phyloP scores from a whole-genome alignment of 169 alveolate genomes.

The Eimeria zaria region DNA sequence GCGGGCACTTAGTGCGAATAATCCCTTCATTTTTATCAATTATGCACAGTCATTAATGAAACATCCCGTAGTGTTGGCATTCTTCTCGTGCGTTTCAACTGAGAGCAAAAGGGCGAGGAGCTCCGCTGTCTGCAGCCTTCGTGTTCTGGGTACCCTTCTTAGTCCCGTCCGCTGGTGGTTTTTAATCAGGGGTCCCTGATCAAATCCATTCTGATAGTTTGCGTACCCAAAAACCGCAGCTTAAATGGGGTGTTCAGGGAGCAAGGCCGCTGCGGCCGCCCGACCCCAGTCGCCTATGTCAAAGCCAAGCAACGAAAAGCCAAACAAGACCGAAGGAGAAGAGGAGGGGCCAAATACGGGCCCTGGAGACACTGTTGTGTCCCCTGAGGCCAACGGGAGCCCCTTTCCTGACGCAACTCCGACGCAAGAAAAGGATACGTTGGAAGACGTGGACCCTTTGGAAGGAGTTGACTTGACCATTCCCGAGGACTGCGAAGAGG shows the following conservation, averaged over 20 bases:
- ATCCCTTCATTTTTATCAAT: background rate
- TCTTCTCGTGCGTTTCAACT: constrained; percentile 7
- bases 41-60: constrained; percentile 10
- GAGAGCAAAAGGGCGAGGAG: background rate
- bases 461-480: constrained; percentile 79
- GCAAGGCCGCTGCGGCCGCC: constrained; percentile 71
- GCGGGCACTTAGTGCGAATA: background rate
- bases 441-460: constrained; percentile 74
- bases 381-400: constrained; percentile 47
- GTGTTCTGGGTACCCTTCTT: background rate
- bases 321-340: background rate
- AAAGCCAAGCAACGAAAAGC: constrained; percentile 12
- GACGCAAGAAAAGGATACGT: background rate
- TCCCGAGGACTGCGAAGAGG: constrained; percentile 89
- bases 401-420: background rate
- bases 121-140: constrained; percentile 17
- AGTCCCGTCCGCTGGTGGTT: background rate
- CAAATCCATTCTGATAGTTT: background rate
- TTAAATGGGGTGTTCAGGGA: constrained; percentile 73
- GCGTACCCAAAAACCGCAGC: background rate
- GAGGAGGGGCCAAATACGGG: constrained; percentile 31
- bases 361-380: background rate
- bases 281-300: constrained; percentile 39
- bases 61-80: background rate
- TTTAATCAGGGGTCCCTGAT: background rate